Base-by-base conservation (phyloP, 176 grass and related monocot genomes). In the Juncus inflexus region DNA sequence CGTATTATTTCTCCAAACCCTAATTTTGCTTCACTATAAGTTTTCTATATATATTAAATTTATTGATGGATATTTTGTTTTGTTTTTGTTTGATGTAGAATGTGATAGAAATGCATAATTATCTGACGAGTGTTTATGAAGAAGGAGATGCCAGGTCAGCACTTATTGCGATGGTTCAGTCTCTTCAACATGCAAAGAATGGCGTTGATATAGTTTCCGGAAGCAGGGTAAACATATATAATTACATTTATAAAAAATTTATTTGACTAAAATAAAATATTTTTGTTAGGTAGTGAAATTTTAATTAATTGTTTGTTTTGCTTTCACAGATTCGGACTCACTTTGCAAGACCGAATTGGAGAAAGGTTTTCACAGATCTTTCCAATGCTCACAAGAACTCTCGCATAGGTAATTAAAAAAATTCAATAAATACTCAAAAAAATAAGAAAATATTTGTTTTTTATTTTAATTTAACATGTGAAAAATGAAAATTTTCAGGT, bases 331-430 rank as follows among this genome's bases (percentile, higher is more conserved):
- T 99, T 73, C 86, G 85, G 15, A 99, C 95, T 55, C 94, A 99
- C 70, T 99, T 94, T 74, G 95, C 95, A 43, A 90, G 95, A 55
- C 95, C 95, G 37, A 99, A 99, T 47, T 99, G 95, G 95, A 99
- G 95, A 68, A 99, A 94, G 64, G 95, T 99, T 35, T 99, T 99
- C 47, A 74, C 83, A 40, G 85, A 99, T 81, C 81, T 94, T 60
- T 88, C 95, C 12, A 82, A 72, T 60, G 62, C 77, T 14, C 95
- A 99, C 62, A 94, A 84, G 65, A 83, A 81, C 50, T 90, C 85
- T 52, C 86, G 83, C 50, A 90, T 99, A 75, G 95, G 95, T 99
- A 61, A 84, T 74, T 6, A 6, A 47, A 13, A 19, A 54, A 39
- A 50, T 63, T 72, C 8, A 14, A 10, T 42, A 13, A 40, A 55